These are phyloP conservation scores for Paramecium pentaurelia DNA, from an alignment of 73 alveolate genomes.

Conservation along the genomic window DNA sequence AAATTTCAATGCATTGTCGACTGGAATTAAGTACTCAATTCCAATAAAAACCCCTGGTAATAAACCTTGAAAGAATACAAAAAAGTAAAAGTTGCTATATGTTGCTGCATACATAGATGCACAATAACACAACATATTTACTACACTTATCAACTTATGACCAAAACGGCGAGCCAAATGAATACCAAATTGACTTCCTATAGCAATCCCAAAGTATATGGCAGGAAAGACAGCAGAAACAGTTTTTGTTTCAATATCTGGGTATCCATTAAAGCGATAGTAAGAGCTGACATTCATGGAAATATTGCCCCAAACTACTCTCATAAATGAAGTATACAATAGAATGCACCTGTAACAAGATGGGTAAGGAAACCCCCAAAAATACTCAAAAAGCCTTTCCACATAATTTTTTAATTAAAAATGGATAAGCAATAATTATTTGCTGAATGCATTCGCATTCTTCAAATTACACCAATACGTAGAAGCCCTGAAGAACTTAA, in stretches of 20 bases:
- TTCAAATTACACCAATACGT: not conserved
- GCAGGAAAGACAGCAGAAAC: constrained; percentile 36
- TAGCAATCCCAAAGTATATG: constrained; percentile 34
- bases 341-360: constrained; percentile 30
- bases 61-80: constrained; percentile 23
- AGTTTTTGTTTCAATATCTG: not conserved
- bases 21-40: constrained; percentile 33
- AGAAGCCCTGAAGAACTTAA: not conserved
- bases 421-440: not conserved
- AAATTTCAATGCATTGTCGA: not conserved
- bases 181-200: not conserved
- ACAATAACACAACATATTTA: constrained; percentile 7
- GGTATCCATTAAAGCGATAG: constrained; percentile 18
- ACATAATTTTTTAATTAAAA: not conserved
- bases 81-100: constrained; percentile 21
- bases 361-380: constrained; percentile 36
- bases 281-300: constrained; percentile 22
- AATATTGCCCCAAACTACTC: constrained; percentile 41
- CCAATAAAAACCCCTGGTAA: constrained; percentile 36
- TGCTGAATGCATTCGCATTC: not conserved
- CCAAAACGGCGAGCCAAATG: constrained; percentile 34
- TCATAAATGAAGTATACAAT: not conserved
- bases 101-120: constrained; percentile 23
- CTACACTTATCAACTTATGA: not conserved
- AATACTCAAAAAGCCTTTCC: constrained; percentile 36